phyloP scores from a whole-genome alignment of 2,329 filamentous ascomycete species.

The Beauveria asiatica region DNA sequence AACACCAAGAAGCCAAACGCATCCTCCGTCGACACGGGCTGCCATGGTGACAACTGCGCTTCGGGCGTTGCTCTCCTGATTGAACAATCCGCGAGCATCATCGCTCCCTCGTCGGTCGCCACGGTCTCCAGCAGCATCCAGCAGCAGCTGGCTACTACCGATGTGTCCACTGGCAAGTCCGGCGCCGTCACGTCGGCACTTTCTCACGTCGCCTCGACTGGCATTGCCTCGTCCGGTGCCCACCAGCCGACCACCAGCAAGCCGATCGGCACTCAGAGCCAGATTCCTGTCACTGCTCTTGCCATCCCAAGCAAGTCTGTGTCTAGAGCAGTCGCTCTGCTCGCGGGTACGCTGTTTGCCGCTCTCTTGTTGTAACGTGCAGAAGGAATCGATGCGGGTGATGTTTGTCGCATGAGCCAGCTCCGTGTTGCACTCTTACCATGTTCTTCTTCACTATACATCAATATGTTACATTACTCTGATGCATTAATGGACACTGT shows the following conservation, averaged over 20 bases:
- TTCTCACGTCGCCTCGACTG: not conserved
- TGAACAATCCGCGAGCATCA: not conserved
- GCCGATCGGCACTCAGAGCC: not conserved
- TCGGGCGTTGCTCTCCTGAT: not conserved
- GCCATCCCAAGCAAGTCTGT: not conserved
- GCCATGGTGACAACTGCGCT: not conserved
- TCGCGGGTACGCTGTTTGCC: not conserved
- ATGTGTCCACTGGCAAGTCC: not conserved
- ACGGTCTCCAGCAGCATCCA: not conserved
- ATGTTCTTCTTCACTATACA: not conserved
- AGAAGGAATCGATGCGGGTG: not conserved
- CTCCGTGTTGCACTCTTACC: constrained; percentile 35
- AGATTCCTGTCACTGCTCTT: not conserved
- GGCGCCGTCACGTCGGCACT: not conserved
- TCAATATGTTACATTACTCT: not conserved
- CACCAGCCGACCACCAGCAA: not conserved
- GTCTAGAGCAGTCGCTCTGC: not conserved
- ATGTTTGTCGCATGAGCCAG: not conserved
- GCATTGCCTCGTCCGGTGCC: not conserved
- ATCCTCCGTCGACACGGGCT: not conserved
- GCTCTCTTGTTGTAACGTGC: not conserved
- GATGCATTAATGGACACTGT: not conserved
- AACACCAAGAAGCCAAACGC: not conserved
- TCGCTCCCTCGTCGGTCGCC: not conserved
- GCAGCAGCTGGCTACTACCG: not conserved